Percentiles rank a stretch among this genome's conserved stretches.
Conservation (phyloP, 2,329 filamentous ascomycete genomes). For the Pseudopithomyces chartarum region DNA sequence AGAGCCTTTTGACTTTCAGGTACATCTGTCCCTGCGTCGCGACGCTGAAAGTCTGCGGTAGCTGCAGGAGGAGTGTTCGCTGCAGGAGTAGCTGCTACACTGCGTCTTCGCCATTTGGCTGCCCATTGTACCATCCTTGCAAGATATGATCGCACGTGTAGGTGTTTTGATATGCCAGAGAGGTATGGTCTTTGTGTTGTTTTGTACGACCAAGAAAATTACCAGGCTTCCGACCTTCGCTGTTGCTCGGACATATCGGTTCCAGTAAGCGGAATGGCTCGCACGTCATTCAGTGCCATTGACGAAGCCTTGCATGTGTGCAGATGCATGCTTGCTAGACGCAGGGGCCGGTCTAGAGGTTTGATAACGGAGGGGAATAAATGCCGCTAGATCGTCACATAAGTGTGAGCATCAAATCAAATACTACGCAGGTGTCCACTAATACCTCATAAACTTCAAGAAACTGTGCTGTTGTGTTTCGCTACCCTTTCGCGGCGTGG, state of each 20-base stretch:
- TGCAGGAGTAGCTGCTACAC: constrained; percentile 1
- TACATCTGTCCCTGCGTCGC: background rate
- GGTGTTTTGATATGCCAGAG: background rate
- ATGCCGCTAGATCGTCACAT: background rate
- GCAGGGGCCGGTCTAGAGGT: background rate
- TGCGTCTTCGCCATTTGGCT: constrained; percentile 20
- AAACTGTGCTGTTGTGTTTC: background rate
- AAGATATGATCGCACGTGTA: background rate
- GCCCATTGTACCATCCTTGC: constrained; percentile 13
- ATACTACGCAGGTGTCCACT: background rate
- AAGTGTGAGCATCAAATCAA: background rate
- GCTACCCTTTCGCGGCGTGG: constrained; percentile 6
- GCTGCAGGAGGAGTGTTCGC: background rate
- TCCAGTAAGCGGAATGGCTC: background rate
- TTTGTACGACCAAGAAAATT: background rate
- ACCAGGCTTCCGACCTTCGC: background rate
- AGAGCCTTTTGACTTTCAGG: constrained; percentile 52
- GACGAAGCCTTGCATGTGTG: background rate
- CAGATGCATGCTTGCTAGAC: background rate
- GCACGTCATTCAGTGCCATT: background rate
- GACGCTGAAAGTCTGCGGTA: constrained; percentile 15
- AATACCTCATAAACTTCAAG: background rate
- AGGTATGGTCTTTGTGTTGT: background rate
- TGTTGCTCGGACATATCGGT: background rate
- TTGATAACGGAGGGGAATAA: background rate